Base-by-base conservation (phyloP, 192 early-diverging fungal species). In the Coemansia sp. region DNA sequence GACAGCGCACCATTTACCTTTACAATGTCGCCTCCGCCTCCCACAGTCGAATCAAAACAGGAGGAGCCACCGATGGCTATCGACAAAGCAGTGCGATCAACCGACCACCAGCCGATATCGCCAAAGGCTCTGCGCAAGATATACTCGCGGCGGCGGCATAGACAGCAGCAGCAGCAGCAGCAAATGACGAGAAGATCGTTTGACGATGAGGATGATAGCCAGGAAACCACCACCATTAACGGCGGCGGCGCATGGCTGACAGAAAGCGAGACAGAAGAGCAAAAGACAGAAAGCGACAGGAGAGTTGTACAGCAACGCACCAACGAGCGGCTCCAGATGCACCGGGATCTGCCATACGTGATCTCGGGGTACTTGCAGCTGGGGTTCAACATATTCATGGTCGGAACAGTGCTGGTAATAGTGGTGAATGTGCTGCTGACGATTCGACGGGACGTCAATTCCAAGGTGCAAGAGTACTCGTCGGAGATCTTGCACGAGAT, bases 381-480 rank as follows among this genome's bases (percentile, higher is more conserved):
- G 45, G 65, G 76, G 9, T 89, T 91, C 75, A 91, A 91, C 56
- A 58, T 87, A 0, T 81, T 88, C 22, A 83, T 91, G 54, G 85
- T 89, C 10, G 76, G 62, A 1, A 71, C 83, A 0, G 64, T 87
- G 40, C 65, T 91, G 13, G 85, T 89, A 29, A 62, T 91, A n/a
- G 73, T 91, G 19, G 66, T 84, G 6, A 84, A 91, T 50, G 88
- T 91, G 58, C 82, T 92, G 20, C 62, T 83, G 58, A 89, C 89
- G 6, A 86, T 95, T 38, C 86, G 86, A 48, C 84, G 81, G 52
- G 93, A 95, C 79, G 84, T 93, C 42, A 81, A 85, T 33, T 66
- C 87, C 56, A 90, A 87, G 34, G 84, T 87, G 4, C 81, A 90
- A 15, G 85, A 90, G 66, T 85, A 89, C 49, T 82, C 87, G 40